phyloP scores from a whole-genome alignment of 2,329 filamentous ascomycete species.

The Tolypocladium pustulatum region DNA sequence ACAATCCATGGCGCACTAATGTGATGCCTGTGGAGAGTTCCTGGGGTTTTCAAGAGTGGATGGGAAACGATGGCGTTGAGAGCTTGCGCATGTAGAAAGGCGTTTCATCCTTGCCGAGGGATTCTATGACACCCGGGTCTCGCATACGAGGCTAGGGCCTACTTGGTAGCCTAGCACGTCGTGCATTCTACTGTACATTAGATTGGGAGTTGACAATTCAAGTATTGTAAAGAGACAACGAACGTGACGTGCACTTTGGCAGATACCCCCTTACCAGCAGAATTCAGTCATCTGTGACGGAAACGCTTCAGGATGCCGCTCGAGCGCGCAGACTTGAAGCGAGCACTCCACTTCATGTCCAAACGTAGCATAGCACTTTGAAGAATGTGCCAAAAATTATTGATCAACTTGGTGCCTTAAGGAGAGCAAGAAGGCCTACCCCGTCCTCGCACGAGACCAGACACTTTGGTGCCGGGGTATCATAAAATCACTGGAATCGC shows the following conservation, averaged over 20 bases:
- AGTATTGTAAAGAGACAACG: neutral
- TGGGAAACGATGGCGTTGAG: neutral
- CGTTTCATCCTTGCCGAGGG: neutral
- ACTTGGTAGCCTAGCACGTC: neutral
- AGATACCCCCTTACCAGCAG: neutral
- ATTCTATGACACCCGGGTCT: neutral
- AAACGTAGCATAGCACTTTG: neutral
- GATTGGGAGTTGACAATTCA: neutral
- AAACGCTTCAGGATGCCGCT: neutral
- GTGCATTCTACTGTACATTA: neutral
- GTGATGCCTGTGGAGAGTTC: too few relatives aligned
- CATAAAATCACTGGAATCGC: constrained; percentile 8
- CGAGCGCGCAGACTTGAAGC: neutral
- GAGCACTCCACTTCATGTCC: neutral
- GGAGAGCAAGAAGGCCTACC: constrained; percentile 19
- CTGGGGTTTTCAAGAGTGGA: neutral
- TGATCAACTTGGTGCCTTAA: constrained; percentile 18
- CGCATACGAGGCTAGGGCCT: neutral
- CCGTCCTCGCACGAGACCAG: constrained; percentile 9
- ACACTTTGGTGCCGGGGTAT: constrained; percentile 10
- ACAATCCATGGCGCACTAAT: constrained; percentile 51
- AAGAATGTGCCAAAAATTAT: constrained; percentile 6
- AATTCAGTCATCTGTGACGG: neutral
- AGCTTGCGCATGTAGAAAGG: neutral
- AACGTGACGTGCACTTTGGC: neutral